Evolutionary conservation across 768 basidiomycete genomes (phyloP).

Genomic region (Rhizopogon vinicolor): DNA sequence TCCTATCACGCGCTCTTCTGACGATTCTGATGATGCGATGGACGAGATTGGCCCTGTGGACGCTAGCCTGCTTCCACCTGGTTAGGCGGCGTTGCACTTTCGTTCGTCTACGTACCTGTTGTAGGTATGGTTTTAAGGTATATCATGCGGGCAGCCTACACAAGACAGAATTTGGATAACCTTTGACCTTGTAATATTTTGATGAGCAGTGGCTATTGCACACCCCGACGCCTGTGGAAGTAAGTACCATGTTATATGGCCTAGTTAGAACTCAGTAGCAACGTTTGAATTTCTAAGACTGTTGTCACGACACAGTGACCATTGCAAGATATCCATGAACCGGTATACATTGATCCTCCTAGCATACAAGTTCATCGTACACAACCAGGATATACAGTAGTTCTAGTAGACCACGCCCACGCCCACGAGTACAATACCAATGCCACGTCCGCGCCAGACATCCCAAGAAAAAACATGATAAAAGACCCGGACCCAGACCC

Average conservation of each 20-base stretch:
- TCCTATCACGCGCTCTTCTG: slow-evolving; percentile 60
- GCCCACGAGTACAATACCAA: too few species aligned
- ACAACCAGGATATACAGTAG: background rate
- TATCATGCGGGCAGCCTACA: background rate
- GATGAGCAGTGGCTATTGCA: background rate
- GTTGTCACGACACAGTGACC: too few species aligned
- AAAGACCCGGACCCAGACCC: background rate
- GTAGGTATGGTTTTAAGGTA: background rate
- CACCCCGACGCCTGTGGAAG: background rate
- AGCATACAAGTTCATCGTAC: background rate
- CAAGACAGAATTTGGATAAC: background rate
- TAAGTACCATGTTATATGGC: too few species aligned
- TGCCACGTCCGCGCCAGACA: background rate
- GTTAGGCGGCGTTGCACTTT: slow-evolving; percentile 39
- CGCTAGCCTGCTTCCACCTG: slow-evolving; percentile 90
- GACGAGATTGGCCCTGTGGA: slow-evolving; percentile 67
- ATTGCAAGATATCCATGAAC: too few species aligned
- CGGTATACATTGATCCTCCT: background rate
- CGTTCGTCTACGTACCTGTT: background rate
- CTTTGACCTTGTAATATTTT: background rate
- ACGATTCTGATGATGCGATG: slow-evolving; percentile 52
- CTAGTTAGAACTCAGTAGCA: too few species aligned
- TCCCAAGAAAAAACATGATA: too few species aligned
- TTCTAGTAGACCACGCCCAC: too few species aligned
- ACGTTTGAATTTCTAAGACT: too few species aligned